A percentile compares a stretch with the other conserved stretches of the same genome.
Evolutionary conservation across 2,329 filamentous ascomycete species (phyloP).

Genomic region (Verticillium nubilum): DNA sequence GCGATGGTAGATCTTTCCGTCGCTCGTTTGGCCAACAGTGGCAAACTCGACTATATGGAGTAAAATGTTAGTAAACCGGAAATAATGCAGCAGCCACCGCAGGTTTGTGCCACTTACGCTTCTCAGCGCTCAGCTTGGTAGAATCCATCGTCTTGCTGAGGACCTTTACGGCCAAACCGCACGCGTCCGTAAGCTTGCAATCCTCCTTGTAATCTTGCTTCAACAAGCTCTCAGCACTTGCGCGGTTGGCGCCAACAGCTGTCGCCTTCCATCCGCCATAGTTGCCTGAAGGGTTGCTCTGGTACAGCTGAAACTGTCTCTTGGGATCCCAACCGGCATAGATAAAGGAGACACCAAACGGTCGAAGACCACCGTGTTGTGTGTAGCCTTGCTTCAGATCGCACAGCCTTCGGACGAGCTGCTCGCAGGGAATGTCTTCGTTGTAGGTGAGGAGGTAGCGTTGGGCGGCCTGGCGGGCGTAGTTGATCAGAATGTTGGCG

Average conservation of each 20-base stretch:
- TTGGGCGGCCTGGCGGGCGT: constrained; percentile 93
- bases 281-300: constrained; percentile 97
- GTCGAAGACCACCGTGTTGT: constrained; percentile 95
- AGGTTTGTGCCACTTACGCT: constrained; percentile 64
- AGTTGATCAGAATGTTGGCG: constrained; percentile 99
- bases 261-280: constrained; percentile 99
- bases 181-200: constrained; percentile 92
- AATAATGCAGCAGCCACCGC: neutral
- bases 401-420: constrained; percentile 92
- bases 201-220: constrained; percentile 99
- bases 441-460: constrained; percentile 98
- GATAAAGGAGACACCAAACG: constrained; percentile 98
- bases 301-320: constrained; percentile 96
- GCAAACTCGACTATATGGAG: constrained; percentile 80
- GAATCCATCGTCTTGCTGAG: constrained; percentile 99
- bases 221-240: constrained; percentile 89
- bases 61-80: constrained; percentile 11
- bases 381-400: constrained; percentile 99
- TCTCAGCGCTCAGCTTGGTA: constrained; percentile 97
- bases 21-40: constrained; percentile 90
- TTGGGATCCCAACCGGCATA: constrained; percentile 97
- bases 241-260: constrained; percentile 96
- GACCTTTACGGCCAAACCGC: constrained; percentile 95
- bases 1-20: constrained; percentile 96
- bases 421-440: constrained; percentile 98